Conservation (phyloP, 1,139 yeast species). For the Candida sojae region DNA sequence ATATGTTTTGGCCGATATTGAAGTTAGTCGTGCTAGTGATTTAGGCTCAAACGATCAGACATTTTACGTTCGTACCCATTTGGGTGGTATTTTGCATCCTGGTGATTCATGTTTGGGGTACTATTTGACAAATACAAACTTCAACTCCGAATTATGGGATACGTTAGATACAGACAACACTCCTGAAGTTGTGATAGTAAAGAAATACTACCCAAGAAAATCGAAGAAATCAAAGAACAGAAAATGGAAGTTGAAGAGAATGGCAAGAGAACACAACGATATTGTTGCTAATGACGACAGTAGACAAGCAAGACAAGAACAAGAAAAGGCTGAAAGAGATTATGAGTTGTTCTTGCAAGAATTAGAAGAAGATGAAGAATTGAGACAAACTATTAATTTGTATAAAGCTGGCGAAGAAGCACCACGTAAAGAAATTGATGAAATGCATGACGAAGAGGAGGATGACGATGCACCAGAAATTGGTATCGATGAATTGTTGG, state of each 20-base stretch:
- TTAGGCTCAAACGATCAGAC: slow-evolving; percentile 82
- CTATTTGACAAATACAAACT: slow-evolving; percentile 78
- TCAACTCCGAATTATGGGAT: slow-evolving; percentile 86
- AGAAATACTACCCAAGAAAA: slow-evolving; percentile 87
- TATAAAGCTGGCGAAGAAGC: slow-evolving; percentile 62
- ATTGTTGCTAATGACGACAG: slow-evolving; percentile 77
- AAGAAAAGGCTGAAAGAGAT: slow-evolving; percentile 91
- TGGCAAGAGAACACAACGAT: slow-evolving; percentile 94
- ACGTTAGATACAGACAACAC: slow-evolving; percentile 57
- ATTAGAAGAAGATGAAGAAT: slow-evolving; percentile 94
- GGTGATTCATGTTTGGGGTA: slow-evolving; percentile 96
- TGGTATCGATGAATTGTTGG: slow-evolving; percentile 80
- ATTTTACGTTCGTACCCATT: slow-evolving; percentile 81
- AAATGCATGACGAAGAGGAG: slow-evolving; percentile 48
- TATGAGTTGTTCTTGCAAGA: slow-evolving; percentile 96
- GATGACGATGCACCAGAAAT: slow-evolving; percentile 79
- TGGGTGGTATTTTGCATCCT: slow-evolving; percentile 92
- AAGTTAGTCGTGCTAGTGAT: slow-evolving; percentile 84
- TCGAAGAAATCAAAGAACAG: slow-evolving; percentile 76
- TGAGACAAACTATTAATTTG: slow-evolving; percentile 86
- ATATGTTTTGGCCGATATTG: slow-evolving; percentile 83
- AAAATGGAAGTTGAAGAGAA: slow-evolving; percentile 95
- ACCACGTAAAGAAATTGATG: slow-evolving; percentile 31
- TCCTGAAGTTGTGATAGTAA: slow-evolving; percentile 91
- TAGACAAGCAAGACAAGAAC: slow-evolving; percentile 82